Conservation (phyloP, 108 stramenopile genomes). For the Fragilariopsis cylindrus region DNA sequence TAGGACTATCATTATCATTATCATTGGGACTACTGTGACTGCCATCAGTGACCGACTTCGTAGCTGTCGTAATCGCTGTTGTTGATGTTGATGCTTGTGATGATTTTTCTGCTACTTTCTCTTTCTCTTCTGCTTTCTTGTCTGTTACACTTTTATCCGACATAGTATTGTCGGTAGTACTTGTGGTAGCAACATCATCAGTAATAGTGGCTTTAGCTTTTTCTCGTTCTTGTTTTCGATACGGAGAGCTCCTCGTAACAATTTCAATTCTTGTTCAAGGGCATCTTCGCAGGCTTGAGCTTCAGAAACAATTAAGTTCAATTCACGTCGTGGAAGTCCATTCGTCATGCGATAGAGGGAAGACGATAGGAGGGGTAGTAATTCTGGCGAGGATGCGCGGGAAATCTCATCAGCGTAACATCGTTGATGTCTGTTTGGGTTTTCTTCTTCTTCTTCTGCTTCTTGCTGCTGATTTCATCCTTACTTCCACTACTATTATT, state of each 20-base stretch:
- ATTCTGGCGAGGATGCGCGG: neutral
- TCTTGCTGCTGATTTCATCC: neutral
- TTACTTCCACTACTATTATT: neutral
- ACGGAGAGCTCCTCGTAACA: slow-evolving; percentile 46
- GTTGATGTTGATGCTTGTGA: neutral
- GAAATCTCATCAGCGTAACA: neutral
- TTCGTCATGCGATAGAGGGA: slow-evolving; percentile 63
- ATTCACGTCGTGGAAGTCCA: slow-evolving; percentile 65
- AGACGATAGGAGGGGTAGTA: slow-evolving; percentile 16
- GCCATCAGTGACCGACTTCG: too few species aligned
- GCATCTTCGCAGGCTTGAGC: slow-evolving; percentile 67
- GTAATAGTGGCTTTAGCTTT: neutral
- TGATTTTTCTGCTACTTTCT: neutral
- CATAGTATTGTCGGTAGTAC: neutral
- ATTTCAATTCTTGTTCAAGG: slow-evolving; percentile 59
- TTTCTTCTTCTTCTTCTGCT: slow-evolving; percentile 8
- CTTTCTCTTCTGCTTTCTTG: neutral
- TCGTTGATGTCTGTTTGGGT: neutral
- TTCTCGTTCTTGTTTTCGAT: slow-evolving; percentile 11
- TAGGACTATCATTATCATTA: too few species aligned
- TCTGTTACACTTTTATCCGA: neutral
- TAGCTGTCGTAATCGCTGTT: neutral
- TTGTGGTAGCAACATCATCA: too few species aligned
- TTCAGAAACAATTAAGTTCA: slow-evolving; percentile 63
- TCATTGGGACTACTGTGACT: slow-evolving; percentile 5